Base-by-base conservation (phyloP, 352 stramenopile genomes). In the Phytopythium aichiense region DNA sequence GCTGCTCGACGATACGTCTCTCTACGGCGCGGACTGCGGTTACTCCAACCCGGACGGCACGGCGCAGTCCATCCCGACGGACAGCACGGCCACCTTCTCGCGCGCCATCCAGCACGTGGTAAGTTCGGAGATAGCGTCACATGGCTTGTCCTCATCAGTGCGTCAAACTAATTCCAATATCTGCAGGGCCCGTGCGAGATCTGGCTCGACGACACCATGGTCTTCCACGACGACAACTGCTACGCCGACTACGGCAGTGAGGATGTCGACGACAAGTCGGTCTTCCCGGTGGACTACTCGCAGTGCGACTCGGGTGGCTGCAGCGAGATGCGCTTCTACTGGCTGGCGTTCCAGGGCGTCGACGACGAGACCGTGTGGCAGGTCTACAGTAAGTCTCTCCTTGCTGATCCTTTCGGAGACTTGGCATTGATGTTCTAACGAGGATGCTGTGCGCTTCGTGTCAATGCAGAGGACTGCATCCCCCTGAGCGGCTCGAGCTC, bases 261-360 rank as follows among this genome's bases (percentile, higher is more conserved):
- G 15, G 54, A 69, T 37, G 56, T 69, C 38, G 56, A 62, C 16
- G 60, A 65, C 33, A 73, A 73, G 51, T 73, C 63, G 50, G 54
- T 70, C 9, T 60, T 76, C 22, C 66, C 69, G 2, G 35, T 75
- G 0, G 65, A 70, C 55, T 75, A 75, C 49, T 75, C 65, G 28
- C 54, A 28, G 7, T 71, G 69, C 31, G 65, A 51, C 11, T 28
- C 58, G 16, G 58, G 53, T 22, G 59, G 67, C 9, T 75, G 69
- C 53, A 76, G 69, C 60, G 28, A 56, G 50, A 45, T 76, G 28
- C 65, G 69, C 8, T 76, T 75, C 53, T 76, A 73, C 49, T 71
- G 60, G 61, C 37, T 76, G 18, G 65, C 61, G 5, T 69, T 76
- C 56, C 65, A 72, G 31, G 66, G 66, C 30, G 49, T 66, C 22